Evolutionary conservation across 371 early-diverging fungal genomes (phyloP).

Genomic region (Blastocladiella emersonii): DNA sequence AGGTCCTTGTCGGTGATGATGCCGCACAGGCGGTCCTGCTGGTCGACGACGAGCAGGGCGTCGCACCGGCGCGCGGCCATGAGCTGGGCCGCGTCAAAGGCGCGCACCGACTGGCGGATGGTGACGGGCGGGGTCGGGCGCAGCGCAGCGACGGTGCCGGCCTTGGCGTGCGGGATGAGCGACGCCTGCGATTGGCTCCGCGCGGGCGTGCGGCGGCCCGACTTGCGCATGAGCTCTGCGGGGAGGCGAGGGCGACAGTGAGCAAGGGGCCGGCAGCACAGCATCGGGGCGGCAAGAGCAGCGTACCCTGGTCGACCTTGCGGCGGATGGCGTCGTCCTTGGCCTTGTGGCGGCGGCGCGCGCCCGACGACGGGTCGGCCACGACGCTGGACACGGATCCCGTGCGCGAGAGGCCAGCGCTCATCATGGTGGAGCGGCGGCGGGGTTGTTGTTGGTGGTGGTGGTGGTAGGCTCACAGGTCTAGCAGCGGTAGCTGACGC

Average conservation of each 20-base stretch:
- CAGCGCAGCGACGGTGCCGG: constrained; percentile 81
- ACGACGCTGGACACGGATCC: too few species aligned
- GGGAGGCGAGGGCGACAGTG: too few species aligned
- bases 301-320: constrained; percentile 13
- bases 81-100: constrained; percentile 84
- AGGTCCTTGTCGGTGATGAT: constrained; percentile 87
- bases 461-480: too few species aligned
- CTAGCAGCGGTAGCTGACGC: too few species aligned
- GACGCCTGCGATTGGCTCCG: not conserved
- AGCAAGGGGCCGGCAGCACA: too few species aligned
- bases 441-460: too few species aligned
- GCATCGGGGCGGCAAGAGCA: not conserved
- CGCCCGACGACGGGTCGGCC: not conserved
- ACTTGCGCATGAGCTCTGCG: not conserved
- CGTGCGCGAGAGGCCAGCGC: too few species aligned
- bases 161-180: constrained; percentile 3
- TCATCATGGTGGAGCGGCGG: too few species aligned
- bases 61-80: constrained; percentile 98
- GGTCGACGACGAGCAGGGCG: constrained; percentile 81
- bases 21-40: constrained; percentile 78
- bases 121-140: constrained; percentile 76
- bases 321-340: constrained; percentile 26
- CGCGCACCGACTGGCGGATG: constrained; percentile 68
- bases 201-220: not conserved
- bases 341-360: constrained; percentile 19